Base-by-base conservation (phyloP, 169 alveolate genomes). In the Cryptosporidium meleagridis region DNA sequence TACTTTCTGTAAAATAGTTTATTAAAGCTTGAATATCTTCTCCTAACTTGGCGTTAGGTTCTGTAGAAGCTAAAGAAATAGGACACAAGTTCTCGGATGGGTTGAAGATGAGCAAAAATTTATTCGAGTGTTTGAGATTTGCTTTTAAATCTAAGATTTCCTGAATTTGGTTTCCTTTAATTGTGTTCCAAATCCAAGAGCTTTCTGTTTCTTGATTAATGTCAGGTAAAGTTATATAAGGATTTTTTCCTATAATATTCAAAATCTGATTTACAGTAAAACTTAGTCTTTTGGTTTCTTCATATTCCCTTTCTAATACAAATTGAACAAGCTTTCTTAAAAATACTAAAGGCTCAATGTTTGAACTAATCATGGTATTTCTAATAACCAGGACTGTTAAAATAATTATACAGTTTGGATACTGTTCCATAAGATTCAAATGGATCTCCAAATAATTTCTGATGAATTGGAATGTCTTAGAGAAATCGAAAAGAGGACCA, bases 81-180 rank as follows among this genome's bases (percentile, higher is more conserved):
- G 89, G 89, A 65, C 89, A 80, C 58, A 80, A 16, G 37, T 65
- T 29, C 16, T 44, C 53, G 6, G 21, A 16, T 58, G 21, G 21
- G 14, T 59, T 29, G 39, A 80, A 44, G 3, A 65, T 31, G 14
- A 80, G 52, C 44, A 80, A 65, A 65, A 45, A 21, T 16, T 41
- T 80, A 4, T 12, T 41, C 0, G 89, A 80, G 29, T 62, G n/a
- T 62, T 59, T 41, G 18, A 65, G 72, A 9, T 37, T 39, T 8
- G 31, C 14, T n/a, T 23, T 21, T 44, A 33, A 23, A 21, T 80
- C 55, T 29, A 39, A 26, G 37, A 44, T n/a, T 61, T 62, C 55
- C 52, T 18, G 16, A 23, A 6, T 29, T 62, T 61, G 53, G 29
- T 59, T 80, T 10, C 59, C 48, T 29, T 80, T 62, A 14, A 65